Conservation (phyloP, 352 stramenopile species). For the Phytophthora pinifolia region DNA sequence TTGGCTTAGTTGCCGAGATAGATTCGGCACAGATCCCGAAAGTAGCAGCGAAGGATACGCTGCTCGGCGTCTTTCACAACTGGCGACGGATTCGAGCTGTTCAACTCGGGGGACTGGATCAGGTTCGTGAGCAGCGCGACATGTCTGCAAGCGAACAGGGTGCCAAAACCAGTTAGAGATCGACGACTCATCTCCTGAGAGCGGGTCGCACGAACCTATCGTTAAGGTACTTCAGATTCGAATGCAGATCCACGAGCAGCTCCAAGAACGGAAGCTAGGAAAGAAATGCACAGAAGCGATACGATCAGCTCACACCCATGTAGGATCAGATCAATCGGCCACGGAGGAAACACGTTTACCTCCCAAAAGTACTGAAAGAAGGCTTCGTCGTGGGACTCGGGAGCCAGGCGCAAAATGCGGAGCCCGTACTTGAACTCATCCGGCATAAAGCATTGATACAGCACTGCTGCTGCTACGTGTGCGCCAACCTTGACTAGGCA, state of each 20-base stretch:
- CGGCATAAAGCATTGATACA: conserved; percentile 81
- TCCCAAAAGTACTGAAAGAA: conserved; percentile 91
- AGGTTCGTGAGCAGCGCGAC: conserved; percentile 79
- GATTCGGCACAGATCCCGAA: conserved; percentile 69
- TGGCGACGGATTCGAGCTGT: conserved; percentile 64
- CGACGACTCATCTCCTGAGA: neutral
- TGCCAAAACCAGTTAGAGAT: neutral
- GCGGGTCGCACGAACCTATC: conserved; percentile 39
- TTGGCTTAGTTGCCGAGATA: conserved; percentile 46
- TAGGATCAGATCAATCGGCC: neutral
- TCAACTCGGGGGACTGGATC: conserved; percentile 82
- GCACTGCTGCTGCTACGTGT: conserved; percentile 76
- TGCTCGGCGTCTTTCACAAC: conserved; percentile 75
- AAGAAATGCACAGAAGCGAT: conserved; percentile 2
- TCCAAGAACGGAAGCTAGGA: conserved; percentile 74
- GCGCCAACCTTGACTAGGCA: conserved; percentile 83
- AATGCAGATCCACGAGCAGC: conserved; percentile 76
- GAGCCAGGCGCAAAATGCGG: conserved; percentile 71
- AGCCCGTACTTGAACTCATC: conserved; percentile 85
- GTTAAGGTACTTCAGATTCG: conserved; percentile 70
- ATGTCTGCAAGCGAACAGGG: conserved; percentile 34
- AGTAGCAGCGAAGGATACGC: conserved; percentile 82
- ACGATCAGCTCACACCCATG: neutral
- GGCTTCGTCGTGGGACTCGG: conserved; percentile 63
- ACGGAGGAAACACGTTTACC: conserved; percentile 30